phyloP scores from a whole-genome alignment of 768 basidiomycete genomes.

The Postia placenta region DNA sequence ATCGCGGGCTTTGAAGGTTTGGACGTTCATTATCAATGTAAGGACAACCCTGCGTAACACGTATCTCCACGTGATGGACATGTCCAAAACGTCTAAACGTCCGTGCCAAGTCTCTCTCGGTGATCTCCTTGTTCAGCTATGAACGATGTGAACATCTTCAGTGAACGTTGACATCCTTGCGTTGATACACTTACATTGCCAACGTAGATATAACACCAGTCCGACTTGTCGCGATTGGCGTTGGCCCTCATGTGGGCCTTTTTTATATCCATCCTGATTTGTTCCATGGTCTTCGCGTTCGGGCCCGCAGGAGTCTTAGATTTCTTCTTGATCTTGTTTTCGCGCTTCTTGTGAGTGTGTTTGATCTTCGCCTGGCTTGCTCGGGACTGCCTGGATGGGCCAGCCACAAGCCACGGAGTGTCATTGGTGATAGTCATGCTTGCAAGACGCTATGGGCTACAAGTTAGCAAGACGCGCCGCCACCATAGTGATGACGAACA shows the following conservation, averaged over 20 bases:
- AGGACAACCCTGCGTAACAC: constrained; percentile 24
- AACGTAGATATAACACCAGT: constrained; percentile 40
- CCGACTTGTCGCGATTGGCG: background rate
- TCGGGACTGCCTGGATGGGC: background rate
- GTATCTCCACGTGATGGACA: constrained; percentile 30
- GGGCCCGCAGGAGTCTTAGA: constrained; percentile 1
- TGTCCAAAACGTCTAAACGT: constrained; percentile 34
- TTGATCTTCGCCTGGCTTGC: background rate
- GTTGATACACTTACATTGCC: constrained; percentile 47
- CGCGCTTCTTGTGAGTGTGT: background rate
- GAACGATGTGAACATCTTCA: constrained; percentile 6
- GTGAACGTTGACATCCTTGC: no score
- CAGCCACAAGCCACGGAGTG: background rate
- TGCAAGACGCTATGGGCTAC: background rate
- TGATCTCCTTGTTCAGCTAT: constrained; percentile 24
- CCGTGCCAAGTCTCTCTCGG: constrained; percentile 24
- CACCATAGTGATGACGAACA: no score
- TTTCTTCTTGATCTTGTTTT: constrained; percentile 10
- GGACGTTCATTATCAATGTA: background rate
- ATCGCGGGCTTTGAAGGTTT: constrained; percentile 24
- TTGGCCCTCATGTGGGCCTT: background rate
- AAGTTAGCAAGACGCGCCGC: no score
- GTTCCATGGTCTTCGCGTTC: constrained; percentile 5
- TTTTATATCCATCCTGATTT: constrained; percentile 13
- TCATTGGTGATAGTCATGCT: background rate